phyloP scores from a whole-genome alignment of 768 basidiomycete genomes.

The Serpula lacrymans region DNA sequence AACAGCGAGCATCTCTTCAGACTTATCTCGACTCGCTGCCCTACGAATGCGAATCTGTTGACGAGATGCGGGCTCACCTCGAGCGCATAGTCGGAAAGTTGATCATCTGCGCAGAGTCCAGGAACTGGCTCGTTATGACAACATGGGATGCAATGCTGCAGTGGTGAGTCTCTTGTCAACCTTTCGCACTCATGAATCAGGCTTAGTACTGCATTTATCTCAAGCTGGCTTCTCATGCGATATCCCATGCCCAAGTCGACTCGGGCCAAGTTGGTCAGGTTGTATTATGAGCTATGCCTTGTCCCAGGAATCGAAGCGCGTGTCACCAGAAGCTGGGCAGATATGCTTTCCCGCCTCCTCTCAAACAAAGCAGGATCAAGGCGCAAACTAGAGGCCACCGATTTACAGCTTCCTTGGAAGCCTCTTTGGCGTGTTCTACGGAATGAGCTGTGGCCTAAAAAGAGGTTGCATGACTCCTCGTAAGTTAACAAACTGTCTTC shows the following conservation, averaged over 20 bases:
- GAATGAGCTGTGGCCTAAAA: slow-evolving; percentile 75
- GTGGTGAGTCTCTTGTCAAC: slow-evolving; percentile 46
- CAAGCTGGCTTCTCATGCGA: slow-evolving; percentile 77
- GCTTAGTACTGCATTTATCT: not conserved
- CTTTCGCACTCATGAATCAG: slow-evolving; percentile 1
- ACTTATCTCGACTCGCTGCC: slow-evolving; percentile 67
- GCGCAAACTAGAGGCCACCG: slow-evolving; percentile 62
- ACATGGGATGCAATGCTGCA: slow-evolving; percentile 81
- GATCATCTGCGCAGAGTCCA: slow-evolving; percentile 64
- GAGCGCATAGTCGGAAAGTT: slow-evolving; percentile 70
- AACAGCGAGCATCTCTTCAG: slow-evolving; percentile 58
- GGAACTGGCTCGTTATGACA: slow-evolving; percentile 70
- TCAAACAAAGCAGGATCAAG: slow-evolving; percentile 60
- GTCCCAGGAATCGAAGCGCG: slow-evolving; percentile 74
- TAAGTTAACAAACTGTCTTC: slow-evolving; percentile 39
- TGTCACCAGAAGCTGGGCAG: slow-evolving; percentile 70
- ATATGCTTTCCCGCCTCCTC: slow-evolving; percentile 71
- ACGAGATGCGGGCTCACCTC: slow-evolving; percentile 68
- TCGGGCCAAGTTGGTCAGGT: slow-evolving; percentile 64
- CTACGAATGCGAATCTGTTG: slow-evolving; percentile 66
- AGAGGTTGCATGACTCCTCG: slow-evolving; percentile 56
- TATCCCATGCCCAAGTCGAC: slow-evolving; percentile 71
- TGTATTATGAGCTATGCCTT: slow-evolving; percentile 79
- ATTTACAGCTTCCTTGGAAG: slow-evolving; percentile 69
- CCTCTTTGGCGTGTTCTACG: slow-evolving; percentile 74